Base-by-base conservation (phyloP, 176 grass and related monocot species). In the Zea luxurians region DNA sequence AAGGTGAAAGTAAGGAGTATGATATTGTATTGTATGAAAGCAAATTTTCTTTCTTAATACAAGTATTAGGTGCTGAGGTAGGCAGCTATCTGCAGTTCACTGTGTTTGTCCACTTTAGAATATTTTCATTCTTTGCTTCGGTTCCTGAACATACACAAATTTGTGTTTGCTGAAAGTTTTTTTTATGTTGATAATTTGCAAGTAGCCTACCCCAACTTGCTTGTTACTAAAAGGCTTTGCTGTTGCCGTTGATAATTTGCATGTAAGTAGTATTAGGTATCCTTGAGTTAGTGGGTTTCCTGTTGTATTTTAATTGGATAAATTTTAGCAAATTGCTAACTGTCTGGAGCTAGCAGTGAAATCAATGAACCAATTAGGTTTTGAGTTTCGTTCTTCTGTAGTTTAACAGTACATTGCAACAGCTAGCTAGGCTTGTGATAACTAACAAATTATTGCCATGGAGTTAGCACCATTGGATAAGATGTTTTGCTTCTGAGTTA, bases 241-340 rank as follows among this genome's bases (percentile, higher is more conserved):
- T 60, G 18, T 59, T 59, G 7, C 8, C 3, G 1, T 21, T 60
- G 64, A n/a, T 81, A 55, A 12, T 18, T 76, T 71, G 37, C 10
- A 63, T 43, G 16, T 27, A 59, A 61, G 62, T 37, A 80, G 37
- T 42, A 43, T 21, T 42, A 75, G 6, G 62, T 36, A 6, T 68
- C 27, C 2, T 57, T 57, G 17, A 68, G 46, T 57, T 68, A 52
- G 42, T 80, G 18, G 47, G 20, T 13, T 13, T 35, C 17, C 17
- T 59, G 2, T 68, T 79, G 21, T 60, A 36, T 74, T 79, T 79
- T 73, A 16, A 66, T 34, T 60, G 7, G 34, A 53, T 43, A 83
- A 13, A 59, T 80, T 85, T 34, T 64, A 58, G 37, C 11, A 42
- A 37, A 61, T 57, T 9, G 4, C 45, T 84, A n/a, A 12, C 46